phyloP scores from a whole-genome alignment of 306 rosid species.

The Elaeagnus macrophylla region DNA sequence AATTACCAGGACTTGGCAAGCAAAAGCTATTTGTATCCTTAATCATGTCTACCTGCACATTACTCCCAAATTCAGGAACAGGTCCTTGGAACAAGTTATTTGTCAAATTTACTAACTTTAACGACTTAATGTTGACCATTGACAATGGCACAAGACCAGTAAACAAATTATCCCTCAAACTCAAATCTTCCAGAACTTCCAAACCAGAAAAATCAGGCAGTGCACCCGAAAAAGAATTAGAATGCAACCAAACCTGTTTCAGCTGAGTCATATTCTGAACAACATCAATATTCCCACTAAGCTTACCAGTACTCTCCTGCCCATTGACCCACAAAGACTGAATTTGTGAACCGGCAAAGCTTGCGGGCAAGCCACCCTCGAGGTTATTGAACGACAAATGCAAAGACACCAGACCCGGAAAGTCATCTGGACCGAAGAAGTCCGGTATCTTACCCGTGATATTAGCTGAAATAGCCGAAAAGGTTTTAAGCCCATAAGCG shows the following conservation, averaged over 20 bases:
- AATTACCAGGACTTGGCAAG: constrained; percentile 41
- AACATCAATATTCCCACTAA: constrained; percentile 44
- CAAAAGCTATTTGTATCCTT: constrained; percentile 63
- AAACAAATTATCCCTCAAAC: constrained; percentile 63
- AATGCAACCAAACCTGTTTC: constrained; percentile 71
- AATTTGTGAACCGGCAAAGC: constrained; percentile 41
- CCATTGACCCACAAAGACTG: constrained; percentile 81
- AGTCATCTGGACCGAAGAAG: constrained; percentile 33
- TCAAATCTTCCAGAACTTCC: constrained; percentile 39
- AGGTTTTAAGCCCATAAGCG: constrained; percentile 54
- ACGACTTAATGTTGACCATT: constrained; percentile 37
- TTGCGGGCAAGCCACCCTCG: constrained; percentile 46
- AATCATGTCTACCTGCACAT: constrained; percentile 50
- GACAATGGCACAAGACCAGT: constrained; percentile 68
- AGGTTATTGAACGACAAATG: constrained; percentile 65
- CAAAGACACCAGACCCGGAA: constrained; percentile 45
- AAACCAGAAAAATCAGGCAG: constrained; percentile 59
- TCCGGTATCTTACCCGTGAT: constrained; percentile 51
- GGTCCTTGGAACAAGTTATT: constrained; percentile 69
- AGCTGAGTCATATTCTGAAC: constrained; percentile 60
- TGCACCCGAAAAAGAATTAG: constrained; percentile 55
- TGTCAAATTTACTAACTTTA: constrained; percentile 58
- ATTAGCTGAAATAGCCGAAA: constrained; percentile 71
- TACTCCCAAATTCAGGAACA: constrained; percentile 42
- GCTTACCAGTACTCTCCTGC: constrained; percentile 41